These are phyloP conservation scores for Coprinopsis marcescibilis DNA, from an alignment of 768 basidiomycete genomes.

Conservation along the genomic window DNA sequence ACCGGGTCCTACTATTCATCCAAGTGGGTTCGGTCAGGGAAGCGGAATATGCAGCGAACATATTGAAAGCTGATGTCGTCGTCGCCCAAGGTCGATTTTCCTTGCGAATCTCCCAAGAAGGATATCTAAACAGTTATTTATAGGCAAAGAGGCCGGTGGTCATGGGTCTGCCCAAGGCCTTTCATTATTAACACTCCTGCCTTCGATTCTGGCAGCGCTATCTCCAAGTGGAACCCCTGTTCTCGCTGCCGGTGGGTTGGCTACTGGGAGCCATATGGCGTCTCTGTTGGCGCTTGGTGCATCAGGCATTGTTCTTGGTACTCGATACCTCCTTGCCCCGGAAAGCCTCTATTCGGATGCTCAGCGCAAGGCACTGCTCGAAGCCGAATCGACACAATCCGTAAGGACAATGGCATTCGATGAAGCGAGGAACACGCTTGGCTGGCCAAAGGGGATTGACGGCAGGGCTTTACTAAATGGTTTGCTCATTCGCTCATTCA, in stretches of 20 bases:
- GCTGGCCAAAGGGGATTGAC: conserved; percentile 58
- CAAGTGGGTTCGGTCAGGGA: conserved; percentile 59
- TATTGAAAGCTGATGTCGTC: conserved; percentile 70
- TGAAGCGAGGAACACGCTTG: conserved; percentile 44
- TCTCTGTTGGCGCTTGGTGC: conserved; percentile 62
- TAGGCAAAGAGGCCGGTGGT: conserved; percentile 78
- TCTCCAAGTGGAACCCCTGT: conserved; percentile 42
- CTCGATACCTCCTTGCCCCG: conserved; percentile 64
- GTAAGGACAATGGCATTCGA: conserved; percentile 64
- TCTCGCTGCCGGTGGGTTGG: conserved; percentile 72
- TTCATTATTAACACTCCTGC: conserved; percentile 56
- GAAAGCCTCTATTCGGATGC: conserved; percentile 54
- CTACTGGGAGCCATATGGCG: conserved; percentile 59
- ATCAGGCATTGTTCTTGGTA: conserved; percentile 64
- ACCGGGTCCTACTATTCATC: conserved; percentile 49
- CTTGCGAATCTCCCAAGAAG: neutral
- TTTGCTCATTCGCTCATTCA: conserved; percentile 11
- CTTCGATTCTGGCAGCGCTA: conserved; percentile 43
- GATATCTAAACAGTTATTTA: neutral
- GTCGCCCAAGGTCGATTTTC: conserved; percentile 63
- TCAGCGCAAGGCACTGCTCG: conserved; percentile 49
- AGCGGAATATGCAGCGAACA: conserved; percentile 50
- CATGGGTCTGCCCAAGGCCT: conserved; percentile 57
- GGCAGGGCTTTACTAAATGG: conserved; percentile 55
- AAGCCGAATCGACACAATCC: conserved; percentile 39